Evolutionary conservation across 73 alveolate genomes (phyloP).

Genomic region (Uronychia setigera): DNA sequence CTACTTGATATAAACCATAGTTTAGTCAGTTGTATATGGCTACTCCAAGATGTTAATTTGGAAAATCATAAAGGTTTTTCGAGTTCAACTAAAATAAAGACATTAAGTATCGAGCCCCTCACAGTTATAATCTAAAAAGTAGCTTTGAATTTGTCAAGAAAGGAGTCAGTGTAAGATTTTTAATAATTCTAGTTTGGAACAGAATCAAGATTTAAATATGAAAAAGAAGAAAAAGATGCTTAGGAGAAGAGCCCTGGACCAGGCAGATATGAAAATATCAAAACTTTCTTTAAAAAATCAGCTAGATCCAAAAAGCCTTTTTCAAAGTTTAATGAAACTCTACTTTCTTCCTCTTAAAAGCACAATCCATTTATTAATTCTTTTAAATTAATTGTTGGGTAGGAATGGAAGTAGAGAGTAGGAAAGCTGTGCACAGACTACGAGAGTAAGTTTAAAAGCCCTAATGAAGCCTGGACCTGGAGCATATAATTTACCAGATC

Average conservation of each 20-base stretch:
- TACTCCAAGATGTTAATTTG: neutral
- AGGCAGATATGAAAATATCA: neutral
- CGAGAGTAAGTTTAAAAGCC: too few relatives aligned
- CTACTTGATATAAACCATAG: neutral
- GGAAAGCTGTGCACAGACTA: neutral
- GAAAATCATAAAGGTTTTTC: neutral
- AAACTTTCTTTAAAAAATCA: neutral
- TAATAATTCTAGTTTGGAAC: neutral
- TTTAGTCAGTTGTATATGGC: neutral
- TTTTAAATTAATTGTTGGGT: neutral
- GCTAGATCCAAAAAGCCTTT: neutral
- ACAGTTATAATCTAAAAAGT: too few relatives aligned
- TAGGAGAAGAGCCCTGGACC: slow-evolving; percentile 1
- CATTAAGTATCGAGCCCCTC: neutral
- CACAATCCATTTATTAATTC: neutral
- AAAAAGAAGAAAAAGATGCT: neutral
- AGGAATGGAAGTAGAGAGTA: neutral
- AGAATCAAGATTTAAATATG: neutral
- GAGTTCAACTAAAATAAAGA: neutral
- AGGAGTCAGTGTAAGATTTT: neutral
- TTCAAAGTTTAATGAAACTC: too few relatives aligned
- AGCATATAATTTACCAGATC: neutral
- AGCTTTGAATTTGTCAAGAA: neutral
- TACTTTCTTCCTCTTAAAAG: too few relatives aligned
- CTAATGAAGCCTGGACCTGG: neutral